These are phyloP conservation scores for Pleurozium schreberi DNA, from an alignment of 225 moss, liverwort and hornwort genomes.

Conservation along the genomic window DNA sequence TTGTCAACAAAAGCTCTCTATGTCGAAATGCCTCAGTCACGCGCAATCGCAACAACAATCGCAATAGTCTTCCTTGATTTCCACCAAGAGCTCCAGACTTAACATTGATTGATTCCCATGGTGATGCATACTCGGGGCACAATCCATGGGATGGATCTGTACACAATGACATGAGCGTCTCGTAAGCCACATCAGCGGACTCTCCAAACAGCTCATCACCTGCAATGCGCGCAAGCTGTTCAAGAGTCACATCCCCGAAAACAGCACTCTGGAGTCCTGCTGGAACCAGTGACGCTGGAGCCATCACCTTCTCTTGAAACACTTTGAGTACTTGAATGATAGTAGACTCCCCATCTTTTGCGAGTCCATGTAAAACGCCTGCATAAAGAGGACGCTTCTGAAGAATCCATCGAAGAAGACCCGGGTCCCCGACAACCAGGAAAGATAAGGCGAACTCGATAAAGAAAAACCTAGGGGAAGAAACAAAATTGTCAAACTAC, in stretches of 20 bases:
- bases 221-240: conserved; percentile 84
- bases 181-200: conserved; percentile 61
- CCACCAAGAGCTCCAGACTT: conserved; percentile 66
- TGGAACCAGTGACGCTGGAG: conserved; percentile 71
- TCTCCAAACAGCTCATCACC: conserved; percentile 52
- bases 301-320: conserved; percentile 79
- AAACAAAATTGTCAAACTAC: not conserved
- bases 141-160: conserved; percentile 94
- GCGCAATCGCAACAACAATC: conserved; percentile 69
- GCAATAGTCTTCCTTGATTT: conserved; percentile 73
- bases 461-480: conserved; percentile 42
- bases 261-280: conserved; percentile 84
- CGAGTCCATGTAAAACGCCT: conserved; percentile 76
- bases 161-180: conserved; percentile 71
- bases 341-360: conserved; percentile 68
- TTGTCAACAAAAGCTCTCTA: conserved; percentile 60
- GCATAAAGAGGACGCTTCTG: conserved; percentile 92
- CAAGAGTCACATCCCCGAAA: conserved; percentile 91
- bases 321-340: conserved; percentile 63
- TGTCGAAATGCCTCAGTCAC: conserved; percentile 73
- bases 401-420: conserved; percentile 87
- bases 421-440: conserved; percentile 76
- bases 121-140: conserved; percentile 58
- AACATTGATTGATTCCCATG: conserved; percentile 28
- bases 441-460: conserved; percentile 91